These are phyloP conservation scores for Camellia sinensis DNA, from an alignment of 148 eudicot species.

Conservation along the genomic window DNA sequence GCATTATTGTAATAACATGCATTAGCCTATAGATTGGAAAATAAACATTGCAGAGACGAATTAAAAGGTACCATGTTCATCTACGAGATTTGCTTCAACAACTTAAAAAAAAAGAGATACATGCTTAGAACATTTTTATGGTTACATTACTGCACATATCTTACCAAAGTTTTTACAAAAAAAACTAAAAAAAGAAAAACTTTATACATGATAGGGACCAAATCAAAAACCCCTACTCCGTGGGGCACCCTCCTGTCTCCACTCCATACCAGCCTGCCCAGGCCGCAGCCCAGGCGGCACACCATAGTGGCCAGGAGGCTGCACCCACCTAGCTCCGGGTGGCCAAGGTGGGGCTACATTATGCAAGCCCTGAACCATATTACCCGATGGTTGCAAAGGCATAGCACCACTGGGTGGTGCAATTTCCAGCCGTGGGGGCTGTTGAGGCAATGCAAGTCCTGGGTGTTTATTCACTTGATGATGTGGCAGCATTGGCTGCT, in stretches of 20 bases:
- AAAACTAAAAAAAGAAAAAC: not conserved
- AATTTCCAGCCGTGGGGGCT: not conserved
- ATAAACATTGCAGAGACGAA: not conserved
- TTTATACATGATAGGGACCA: not conserved
- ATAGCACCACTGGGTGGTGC: conserved; percentile 4
- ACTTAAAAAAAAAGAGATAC: not conserved
- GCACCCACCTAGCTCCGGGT: conserved; percentile 40
- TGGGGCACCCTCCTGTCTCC: conserved; percentile 29
- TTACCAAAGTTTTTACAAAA: not conserved
- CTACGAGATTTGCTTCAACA: not conserved
- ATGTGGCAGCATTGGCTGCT: conserved; percentile 21
- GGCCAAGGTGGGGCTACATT: not conserved
- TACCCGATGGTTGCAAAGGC: conserved; percentile 33
- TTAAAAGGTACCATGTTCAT: not conserved
- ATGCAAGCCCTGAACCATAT: not conserved
- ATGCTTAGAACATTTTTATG: not conserved
- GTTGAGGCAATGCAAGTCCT: not conserved
- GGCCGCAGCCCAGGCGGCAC: conserved; percentile 12
- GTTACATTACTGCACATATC: conserved; percentile 9
- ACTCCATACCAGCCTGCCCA: conserved; percentile 23
- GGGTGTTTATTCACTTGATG: conserved; percentile 20
- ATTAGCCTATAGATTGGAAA: not conserved
- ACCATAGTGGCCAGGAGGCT: conserved; percentile 15
- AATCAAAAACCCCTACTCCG: conserved; percentile 38
- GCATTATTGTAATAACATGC: not conserved